A percentile compares a stretch with the other conserved stretches of the same genome.
Evolutionary conservation across 805 yeast genomes (phyloP).

Genomic region (Isabelozyma gotoi): DNA sequence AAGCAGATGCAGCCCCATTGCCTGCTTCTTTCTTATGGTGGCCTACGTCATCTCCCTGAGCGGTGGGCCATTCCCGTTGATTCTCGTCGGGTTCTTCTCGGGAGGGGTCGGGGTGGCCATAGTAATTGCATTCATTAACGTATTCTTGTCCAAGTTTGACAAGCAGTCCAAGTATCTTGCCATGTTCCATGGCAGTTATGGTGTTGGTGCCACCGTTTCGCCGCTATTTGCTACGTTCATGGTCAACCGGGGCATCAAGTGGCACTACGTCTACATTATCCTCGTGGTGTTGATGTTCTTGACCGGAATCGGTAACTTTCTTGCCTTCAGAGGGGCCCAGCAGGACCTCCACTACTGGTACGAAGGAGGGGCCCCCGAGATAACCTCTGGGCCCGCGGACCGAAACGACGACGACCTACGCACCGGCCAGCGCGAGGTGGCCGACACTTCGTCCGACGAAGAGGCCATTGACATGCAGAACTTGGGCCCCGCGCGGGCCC

Average conservation of each 20-base stretch:
- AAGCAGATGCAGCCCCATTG: conserved; percentile 10
- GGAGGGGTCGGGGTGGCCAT: conserved; percentile 21
- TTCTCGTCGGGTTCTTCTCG: conserved; percentile 21
- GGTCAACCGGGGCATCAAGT: conserved; percentile 15
- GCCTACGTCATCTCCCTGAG: conserved; percentile 17
- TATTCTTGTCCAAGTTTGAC: conserved; percentile 17
- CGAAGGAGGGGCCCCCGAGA: background rate
- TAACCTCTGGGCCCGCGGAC: background rate
- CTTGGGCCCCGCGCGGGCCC: background rate
- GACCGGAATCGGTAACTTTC: conserved; percentile 8
- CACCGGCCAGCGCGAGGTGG: background rate
- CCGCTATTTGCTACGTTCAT: conserved; percentile 22
- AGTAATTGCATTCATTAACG: conserved; percentile 17
- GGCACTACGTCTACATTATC: conserved; percentile 22
- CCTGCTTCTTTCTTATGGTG: conserved; percentile 7
- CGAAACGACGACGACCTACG: background rate
- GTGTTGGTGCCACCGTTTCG: conserved; percentile 24
- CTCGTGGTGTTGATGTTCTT: conserved; percentile 16
- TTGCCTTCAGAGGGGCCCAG: conserved; percentile 17
- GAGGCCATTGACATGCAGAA: background rate
- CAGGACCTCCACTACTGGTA: conserved; percentile 17
- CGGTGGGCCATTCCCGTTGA: conserved; percentile 19
- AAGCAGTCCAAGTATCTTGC: conserved; percentile 14
- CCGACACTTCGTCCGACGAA: background rate
- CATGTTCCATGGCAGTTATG: conserved; percentile 20